These are phyloP conservation scores for Erodium maritimum DNA, from an alignment of 345 rosid genomes.

Conservation along the genomic window DNA sequence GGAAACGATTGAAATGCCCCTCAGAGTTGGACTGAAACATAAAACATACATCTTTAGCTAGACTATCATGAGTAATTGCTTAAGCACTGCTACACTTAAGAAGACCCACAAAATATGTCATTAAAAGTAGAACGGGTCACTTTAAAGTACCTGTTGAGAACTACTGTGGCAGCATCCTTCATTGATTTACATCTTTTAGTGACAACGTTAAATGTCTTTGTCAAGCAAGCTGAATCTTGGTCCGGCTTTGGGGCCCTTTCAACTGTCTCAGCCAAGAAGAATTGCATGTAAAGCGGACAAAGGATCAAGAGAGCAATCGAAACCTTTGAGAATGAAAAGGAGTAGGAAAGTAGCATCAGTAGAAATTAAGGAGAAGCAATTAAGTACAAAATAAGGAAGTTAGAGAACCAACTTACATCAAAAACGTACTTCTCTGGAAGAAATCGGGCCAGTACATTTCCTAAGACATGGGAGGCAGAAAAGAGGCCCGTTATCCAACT, in stretches of 20 bases:
- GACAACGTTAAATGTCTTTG: conserved; percentile 16
- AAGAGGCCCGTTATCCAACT: conserved; percentile 50
- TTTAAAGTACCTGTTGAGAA: conserved; percentile 22
- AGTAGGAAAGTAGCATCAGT: not conserved
- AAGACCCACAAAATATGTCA: not conserved
- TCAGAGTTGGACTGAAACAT: conserved; percentile 32
- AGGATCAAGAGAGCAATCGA: conserved; percentile 30
- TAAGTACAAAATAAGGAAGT: not conserved
- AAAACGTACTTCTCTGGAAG: conserved; percentile 43
- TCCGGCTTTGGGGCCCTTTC: conserved; percentile 14
- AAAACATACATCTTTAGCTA: conserved; percentile 2
- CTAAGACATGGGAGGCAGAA: conserved; percentile 43
- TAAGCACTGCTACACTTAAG: not conserved
- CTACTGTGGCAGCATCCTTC: conserved; percentile 32
- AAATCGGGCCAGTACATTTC: conserved; percentile 34
- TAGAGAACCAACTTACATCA: conserved; percentile 15
- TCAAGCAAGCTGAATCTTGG: conserved; percentile 20
- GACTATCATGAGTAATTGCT: not conserved
- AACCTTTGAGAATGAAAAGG: conserved; percentile 24
- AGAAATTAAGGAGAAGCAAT: not conserved
- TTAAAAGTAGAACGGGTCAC: not conserved
- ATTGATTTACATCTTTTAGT: conserved; percentile 25
- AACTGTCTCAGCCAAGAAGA: conserved; percentile 33
- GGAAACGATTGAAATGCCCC: conserved; percentile 34
- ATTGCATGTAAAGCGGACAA: conserved; percentile 31